These are phyloP conservation scores for Haplographium delicatum DNA, from an alignment of 495 filamentous ascomycete genomes.

Conservation along the genomic window DNA sequence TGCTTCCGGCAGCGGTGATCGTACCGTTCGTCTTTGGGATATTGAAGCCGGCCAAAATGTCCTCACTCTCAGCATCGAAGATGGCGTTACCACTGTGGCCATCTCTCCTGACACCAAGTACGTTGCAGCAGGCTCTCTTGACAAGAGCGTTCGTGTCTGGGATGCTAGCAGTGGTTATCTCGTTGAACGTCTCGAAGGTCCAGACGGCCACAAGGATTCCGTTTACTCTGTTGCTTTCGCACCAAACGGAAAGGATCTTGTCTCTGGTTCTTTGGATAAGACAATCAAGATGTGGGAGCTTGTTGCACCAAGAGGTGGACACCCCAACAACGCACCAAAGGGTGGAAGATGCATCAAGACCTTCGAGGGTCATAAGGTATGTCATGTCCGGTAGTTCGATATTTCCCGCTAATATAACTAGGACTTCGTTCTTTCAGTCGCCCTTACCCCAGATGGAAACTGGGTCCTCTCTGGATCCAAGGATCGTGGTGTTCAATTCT, in stretches of 20 bases:
- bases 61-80: conserved; percentile 77
- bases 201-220: conserved; percentile 84
- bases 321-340: conserved; percentile 58
- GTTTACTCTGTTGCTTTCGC: conserved; percentile 93
- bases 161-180: conserved; percentile 75
- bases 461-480: conserved; percentile 93
- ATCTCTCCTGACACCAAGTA: conserved; percentile 85
- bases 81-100: conserved; percentile 86
- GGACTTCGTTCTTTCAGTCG: conserved; percentile 90
- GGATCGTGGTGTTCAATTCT: conserved; percentile 88
- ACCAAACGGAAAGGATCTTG: conserved; percentile 79
- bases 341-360: conserved; percentile 80
- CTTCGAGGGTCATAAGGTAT: conserved; percentile 85
- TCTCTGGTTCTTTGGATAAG: conserved; percentile 87
- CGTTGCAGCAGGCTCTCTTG: conserved; percentile 81
- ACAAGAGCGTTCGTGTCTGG: conserved; percentile 90
- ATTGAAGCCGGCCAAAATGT: conserved; percentile 69
- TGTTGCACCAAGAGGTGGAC: conserved; percentile 57
- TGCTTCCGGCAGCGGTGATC: conserved; percentile 82
- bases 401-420: conserved; percentile 34
- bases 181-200: conserved; percentile 76
- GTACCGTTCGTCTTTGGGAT: conserved; percentile 87
- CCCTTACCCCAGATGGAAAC: conserved; percentile 77
- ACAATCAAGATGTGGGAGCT: conserved; percentile 97
- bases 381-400: conserved; percentile 27